Evolutionary conservation across 176 grass and related monocot genomes (phyloP).

Genomic region (Zizania latifolia): DNA sequence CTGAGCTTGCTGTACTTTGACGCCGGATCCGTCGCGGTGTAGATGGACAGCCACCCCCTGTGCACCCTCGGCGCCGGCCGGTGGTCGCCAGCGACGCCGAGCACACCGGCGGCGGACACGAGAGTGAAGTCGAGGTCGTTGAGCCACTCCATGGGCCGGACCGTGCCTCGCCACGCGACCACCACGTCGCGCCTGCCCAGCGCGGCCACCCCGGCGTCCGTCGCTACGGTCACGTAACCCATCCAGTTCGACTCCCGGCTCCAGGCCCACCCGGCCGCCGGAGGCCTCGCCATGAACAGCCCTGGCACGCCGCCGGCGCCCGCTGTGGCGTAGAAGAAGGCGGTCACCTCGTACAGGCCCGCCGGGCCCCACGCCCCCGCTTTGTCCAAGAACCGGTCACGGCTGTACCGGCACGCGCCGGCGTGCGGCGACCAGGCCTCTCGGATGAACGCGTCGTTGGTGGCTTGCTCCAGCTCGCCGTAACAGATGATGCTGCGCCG

Average conservation of each 20-base stretch:
- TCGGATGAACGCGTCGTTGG: conserved; percentile 45
- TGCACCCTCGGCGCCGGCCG: conserved; percentile 18
- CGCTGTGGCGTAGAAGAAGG: conserved; percentile 50
- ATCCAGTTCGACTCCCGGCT: conserved; percentile 4
- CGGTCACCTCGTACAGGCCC: conserved; percentile 38
- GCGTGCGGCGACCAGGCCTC: conserved; percentile 36
- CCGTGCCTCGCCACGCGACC: conserved; percentile 54
- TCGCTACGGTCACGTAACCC: not conserved
- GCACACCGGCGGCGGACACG: conserved; percentile 27
- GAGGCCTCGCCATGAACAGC: conserved; percentile 9
- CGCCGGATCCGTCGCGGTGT: conserved; percentile 28
- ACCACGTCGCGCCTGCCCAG: conserved; percentile 53
- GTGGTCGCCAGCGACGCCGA: not conserved
- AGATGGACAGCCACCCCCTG: conserved; percentile 48
- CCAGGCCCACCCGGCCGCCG: not conserved
- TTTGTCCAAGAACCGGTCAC: conserved; percentile 28
- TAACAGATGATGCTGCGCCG: conserved; percentile 44
- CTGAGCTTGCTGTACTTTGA: conserved; percentile 37
- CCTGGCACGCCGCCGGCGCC: conserved; percentile 19
- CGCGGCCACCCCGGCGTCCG: conserved; percentile 29
- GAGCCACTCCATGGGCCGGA: conserved; percentile 41
- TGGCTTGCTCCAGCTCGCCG: conserved; percentile 42
- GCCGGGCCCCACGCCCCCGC: not conserved
- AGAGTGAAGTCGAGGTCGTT: conserved; percentile 44
- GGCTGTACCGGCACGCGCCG: conserved; percentile 31